Conservation (phyloP, 148 eudicot genomes). For the Amaranthus hypochondriacus region DNA sequence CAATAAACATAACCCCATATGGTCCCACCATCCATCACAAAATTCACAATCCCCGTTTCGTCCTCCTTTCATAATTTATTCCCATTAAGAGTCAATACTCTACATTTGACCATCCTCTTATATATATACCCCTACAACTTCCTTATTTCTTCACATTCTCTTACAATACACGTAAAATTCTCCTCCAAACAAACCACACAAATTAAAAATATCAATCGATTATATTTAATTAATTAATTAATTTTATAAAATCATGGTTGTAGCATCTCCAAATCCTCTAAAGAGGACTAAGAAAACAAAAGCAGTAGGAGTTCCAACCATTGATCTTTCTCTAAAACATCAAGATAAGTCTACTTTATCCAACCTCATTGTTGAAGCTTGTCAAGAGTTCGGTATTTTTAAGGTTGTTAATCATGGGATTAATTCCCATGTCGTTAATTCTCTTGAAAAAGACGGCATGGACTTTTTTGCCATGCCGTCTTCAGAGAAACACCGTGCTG, state of each 20-base stretch:
- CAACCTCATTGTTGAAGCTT: constrained; percentile 45
- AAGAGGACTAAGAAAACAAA: constrained; percentile 40
- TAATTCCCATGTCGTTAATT: constrained; percentile 27
- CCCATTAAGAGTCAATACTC: neutral
- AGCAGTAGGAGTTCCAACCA: constrained; percentile 63
- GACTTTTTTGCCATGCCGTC: constrained; percentile 50
- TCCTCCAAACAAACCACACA: neutral
- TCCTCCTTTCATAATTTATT: neutral
- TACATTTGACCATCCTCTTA: no score
- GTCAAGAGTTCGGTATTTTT: constrained; percentile 77
- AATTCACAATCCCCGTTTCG: neutral
- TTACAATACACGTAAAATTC: neutral
- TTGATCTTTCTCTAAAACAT: constrained; percentile 45
- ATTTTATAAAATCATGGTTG: constrained; percentile 32
- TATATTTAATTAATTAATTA: neutral
- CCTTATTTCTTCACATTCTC: neutral
- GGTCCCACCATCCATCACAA: constrained; percentile 6
- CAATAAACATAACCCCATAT: neutral
- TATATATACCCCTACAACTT: constrained; percentile 8
- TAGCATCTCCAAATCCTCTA: constrained; percentile 35
- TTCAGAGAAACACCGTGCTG: constrained; percentile 39
- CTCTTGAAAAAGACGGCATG: constrained; percentile 49
- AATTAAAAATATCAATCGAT: neutral
- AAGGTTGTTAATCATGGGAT: constrained; percentile 79
- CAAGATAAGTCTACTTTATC: constrained; percentile 19